Conservation (phyloP, 2,329 filamentous ascomycete species). For the Thermomyces lanuginosus region DNA sequence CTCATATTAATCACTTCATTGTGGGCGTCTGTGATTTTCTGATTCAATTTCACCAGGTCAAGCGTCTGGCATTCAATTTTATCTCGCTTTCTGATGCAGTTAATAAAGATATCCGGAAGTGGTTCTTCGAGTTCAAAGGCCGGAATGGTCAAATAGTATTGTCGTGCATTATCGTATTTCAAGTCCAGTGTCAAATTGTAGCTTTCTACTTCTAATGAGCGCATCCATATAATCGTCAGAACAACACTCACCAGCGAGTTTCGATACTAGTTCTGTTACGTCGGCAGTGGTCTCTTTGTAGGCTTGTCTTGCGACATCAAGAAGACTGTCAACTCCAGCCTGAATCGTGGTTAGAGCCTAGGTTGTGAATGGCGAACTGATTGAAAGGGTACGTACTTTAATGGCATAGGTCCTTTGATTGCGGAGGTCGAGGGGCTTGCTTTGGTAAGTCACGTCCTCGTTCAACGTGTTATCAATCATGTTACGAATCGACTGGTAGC, state of each 20-base stretch:
- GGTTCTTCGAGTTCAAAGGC: conserved; percentile 42
- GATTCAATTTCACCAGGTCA: conserved; percentile 63
- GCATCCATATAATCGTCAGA: not conserved
- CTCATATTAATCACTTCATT: conserved; percentile 72
- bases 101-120: conserved; percentile 59
- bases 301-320: conserved; percentile 75
- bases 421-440: conserved; percentile 63
- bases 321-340: conserved; percentile 65
- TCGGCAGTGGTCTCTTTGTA: conserved; percentile 81
- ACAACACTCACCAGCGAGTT: conserved; percentile 42
- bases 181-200: conserved; percentile 47
- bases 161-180: conserved; percentile 59
- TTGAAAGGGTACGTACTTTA: conserved; percentile 30
- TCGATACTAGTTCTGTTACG: conserved; percentile 52
- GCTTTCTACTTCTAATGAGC: conserved; percentile 29
- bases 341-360: conserved; percentile 17
- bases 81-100: conserved; percentile 55
- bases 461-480: conserved; percentile 60
- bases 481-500: conserved; percentile 43
- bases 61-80: conserved; percentile 77
- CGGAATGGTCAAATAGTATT: conserved; percentile 60
- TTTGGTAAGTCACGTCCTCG: conserved; percentile 62
- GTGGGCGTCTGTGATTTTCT: conserved; percentile 61
- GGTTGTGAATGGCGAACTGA: not conserved
- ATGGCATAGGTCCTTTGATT: conserved; percentile 87